Base-by-base conservation (phyloP, 1,284 basidiomycete species). In the Schizophyllum commune region DNA sequence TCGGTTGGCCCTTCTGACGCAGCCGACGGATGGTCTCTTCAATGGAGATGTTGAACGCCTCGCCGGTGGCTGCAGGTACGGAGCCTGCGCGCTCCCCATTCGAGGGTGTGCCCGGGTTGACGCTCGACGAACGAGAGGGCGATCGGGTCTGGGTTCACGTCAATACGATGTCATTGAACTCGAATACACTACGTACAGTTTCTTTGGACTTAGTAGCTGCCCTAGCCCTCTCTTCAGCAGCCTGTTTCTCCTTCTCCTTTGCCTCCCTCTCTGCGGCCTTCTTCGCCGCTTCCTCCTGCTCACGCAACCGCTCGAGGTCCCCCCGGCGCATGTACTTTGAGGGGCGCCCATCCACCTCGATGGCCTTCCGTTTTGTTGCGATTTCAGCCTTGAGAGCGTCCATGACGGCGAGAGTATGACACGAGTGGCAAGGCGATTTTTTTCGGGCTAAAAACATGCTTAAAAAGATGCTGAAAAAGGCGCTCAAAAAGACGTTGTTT, bases 11-110 rank as follows among this genome's bases (percentile, higher is more conserved):
- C 71, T 96, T 96, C 27, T 84, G 79, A 47, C 97, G 88, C 27
- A 99, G 82, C 13, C 97, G 85, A 6, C 91, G 86, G 59, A 96
- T 80, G 27, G 92, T 94, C 70, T 99, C 97, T 63, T 95, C 91
- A 62, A 94, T 92, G 1, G 96, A 94, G 58, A 98, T 91, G 72
- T 94, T 95, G 79, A 96, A 98, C 1, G 79, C 75, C 2, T 80
- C 78, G 65, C 59, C 54, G 39, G 86, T 82, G 61, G 84, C 82
- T 70, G 19, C 53, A 55, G 53, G 19, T 20, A 19, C 53, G 20
- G 53, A 55, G 9, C 15, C 53, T 11, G 11, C 19, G 27, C 13
- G 53, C 53, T 20, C 53, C 27, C 13, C 15, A 13, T 11, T 20
- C 3, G 53, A 21, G 13, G 27, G 53, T 15, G 53, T 47, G 39